Conservation (phyloP, 306 rosid species). For the Parietaria judaica region DNA sequence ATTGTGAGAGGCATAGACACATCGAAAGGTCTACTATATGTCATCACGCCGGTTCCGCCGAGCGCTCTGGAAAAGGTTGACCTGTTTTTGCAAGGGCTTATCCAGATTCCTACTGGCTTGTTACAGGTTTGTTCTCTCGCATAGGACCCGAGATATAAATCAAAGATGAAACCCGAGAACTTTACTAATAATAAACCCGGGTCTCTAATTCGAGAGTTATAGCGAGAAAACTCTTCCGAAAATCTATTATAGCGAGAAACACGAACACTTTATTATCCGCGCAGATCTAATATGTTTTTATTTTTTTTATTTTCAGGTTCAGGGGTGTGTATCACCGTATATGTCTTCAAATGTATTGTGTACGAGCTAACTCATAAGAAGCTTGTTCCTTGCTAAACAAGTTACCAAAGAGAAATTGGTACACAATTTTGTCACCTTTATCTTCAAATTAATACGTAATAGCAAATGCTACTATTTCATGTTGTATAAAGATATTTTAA, state of each 20-base stretch:
- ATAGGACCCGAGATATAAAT: neutral
- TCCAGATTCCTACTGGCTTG: constrained; percentile 75
- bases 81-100: constrained; percentile 67
- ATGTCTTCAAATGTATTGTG: constrained; percentile 48
- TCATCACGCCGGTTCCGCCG: constrained; percentile 78
- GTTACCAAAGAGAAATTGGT: no score
- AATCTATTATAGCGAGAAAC: no score
- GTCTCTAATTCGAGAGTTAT: no score
- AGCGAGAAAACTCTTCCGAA: no score
- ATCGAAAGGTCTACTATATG: constrained; percentile 55
- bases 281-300: constrained; percentile 4
- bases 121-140: constrained; percentile 47
- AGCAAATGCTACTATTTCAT: no score
- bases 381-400: no score
- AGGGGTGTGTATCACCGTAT: constrained; percentile 72
- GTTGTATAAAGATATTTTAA: no score
- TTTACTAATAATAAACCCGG: no score
- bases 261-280: no score
- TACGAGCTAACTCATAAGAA: constrained; percentile 24
- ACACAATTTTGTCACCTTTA: no score
- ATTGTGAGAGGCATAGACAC: constrained; percentile 88
- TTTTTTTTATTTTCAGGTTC: constrained; percentile 37
- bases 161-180: no score
- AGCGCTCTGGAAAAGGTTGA: constrained; percentile 67
- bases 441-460: no score